Conservation (phyloP, 108 stramenopile genomes). For the Skeletonema menzelii region DNA sequence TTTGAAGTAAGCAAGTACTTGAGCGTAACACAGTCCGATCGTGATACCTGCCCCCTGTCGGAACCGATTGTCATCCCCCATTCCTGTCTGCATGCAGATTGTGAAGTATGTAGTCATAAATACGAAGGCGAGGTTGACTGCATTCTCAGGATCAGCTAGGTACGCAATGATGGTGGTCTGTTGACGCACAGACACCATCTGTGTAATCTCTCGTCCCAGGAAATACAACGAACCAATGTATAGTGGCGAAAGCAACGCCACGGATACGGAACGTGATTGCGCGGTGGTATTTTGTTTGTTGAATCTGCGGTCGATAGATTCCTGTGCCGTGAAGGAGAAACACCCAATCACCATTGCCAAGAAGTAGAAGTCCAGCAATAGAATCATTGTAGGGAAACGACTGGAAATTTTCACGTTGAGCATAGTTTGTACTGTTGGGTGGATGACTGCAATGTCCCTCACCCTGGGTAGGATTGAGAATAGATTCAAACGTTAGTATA, state of each 20-base stretch:
- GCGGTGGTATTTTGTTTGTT: constrained; percentile 18
- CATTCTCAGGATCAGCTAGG: constrained; percentile 67
- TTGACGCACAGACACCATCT: constrained; percentile 46
- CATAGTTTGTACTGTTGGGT: constrained; percentile 71
- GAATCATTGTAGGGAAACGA: constrained; percentile 78
- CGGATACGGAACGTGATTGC: not conserved
- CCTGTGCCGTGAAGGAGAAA: constrained; percentile 26
- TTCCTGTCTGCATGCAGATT: constrained; percentile 55
- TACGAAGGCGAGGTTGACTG: constrained; percentile 74
- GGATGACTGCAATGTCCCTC: constrained; percentile 75
- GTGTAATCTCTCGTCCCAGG: constrained; percentile 66
- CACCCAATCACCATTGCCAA: constrained; percentile 59
- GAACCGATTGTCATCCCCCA: constrained; percentile 46
- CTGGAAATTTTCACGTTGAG: constrained; percentile 70
- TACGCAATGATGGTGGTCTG: constrained; percentile 55
- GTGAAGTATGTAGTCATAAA: constrained; percentile 65
- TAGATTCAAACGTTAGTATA: not conserved
- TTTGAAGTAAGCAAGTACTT: constrained; percentile 78
- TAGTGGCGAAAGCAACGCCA: constrained; percentile 31
- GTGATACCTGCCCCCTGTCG: constrained; percentile 68
- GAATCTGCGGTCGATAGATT: constrained; percentile 23
- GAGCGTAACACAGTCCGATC: constrained; percentile 63
- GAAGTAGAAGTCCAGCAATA: constrained; percentile 76
- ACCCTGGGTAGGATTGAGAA: constrained; percentile 8
- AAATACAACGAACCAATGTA: constrained; percentile 74